Evolutionary conservation across 345 rosid genomes (phyloP), one percentile per base, ranked within the genome.

Genomic region (Eucalyptus tenuipes): DNA sequence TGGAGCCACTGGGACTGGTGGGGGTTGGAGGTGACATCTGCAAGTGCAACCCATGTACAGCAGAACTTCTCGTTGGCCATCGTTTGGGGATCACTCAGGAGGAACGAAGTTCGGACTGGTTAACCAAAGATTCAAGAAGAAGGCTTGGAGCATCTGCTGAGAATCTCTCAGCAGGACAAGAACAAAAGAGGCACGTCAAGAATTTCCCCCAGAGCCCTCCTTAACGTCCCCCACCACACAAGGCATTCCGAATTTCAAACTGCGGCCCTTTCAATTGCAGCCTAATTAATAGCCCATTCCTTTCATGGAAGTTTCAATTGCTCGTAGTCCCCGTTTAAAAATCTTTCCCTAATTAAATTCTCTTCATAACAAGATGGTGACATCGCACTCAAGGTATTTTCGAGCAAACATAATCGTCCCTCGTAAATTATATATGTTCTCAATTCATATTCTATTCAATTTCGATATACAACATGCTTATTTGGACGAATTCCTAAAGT

Each of bases 1-100:
- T 82, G 93, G 89, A 94, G 93, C 94, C 94, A 91, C 37, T 50
- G 91, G 64, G 94, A 91, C 33, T 57, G 91, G 17, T 79, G 87
- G 88, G 71, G 45, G 37, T 68, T 15, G 85, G 49, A 53, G 50
- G n/a, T 48, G 20, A 49, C n/a, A 31, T 18, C 87, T 27, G 86
- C 53, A 59, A 86, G 82, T 20, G 82, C 82, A 75, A 40, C 47
- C 47, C 82, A 37, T 75, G 82, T 75, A 37, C 82, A 75, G 82
- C 8, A 37, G 47, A 75, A 75, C 27, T 40, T 40, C 57, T 75
- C 79, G 16, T 50, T 31, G 81, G 85, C 66, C 47, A 50, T 47
- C 31, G 88, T 40, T 9, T 10, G 27, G 6, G 27, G 2, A 75
- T 40, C 82, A 37, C 82, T 22, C 47, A 40, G 47, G 24, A 75